A percentile compares a stretch with the other conserved stretches of the same genome.
These are phyloP conservation scores for Thalassiosira profunda DNA, from an alignment of 108 stramenopile genomes.

Conservation along the genomic window DNA sequence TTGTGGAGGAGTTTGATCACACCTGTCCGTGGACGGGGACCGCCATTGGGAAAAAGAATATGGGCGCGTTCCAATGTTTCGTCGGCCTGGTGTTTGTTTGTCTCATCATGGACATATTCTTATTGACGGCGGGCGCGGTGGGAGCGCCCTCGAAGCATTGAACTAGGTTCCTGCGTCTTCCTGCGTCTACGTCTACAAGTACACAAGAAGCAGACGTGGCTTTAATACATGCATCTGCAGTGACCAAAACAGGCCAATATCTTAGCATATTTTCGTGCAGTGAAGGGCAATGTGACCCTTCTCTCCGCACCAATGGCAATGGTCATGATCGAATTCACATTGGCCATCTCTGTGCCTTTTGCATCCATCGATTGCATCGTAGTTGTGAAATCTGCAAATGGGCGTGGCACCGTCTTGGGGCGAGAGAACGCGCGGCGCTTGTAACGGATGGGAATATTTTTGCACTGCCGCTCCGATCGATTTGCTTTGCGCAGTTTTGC, in stretches of 20 bases:
- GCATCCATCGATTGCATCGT: constrained; percentile 68
- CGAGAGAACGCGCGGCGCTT: constrained; percentile 69
- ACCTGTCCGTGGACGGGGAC: constrained; percentile 85
- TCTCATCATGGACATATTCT: constrained; percentile 61
- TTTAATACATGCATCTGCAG: too few species aligned
- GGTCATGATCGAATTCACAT: constrained; percentile 78
- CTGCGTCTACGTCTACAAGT: too few species aligned
- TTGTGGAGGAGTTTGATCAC: constrained; percentile 93
- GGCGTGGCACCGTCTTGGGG: constrained; percentile 61
- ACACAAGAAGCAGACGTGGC: too few species aligned
- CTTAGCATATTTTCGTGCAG: constrained; percentile 33
- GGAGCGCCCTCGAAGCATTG: too few species aligned
- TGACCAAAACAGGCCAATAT: too few species aligned
- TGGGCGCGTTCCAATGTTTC: constrained; percentile 77
- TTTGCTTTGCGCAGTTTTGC: constrained; percentile 3
- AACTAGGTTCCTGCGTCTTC: too few species aligned
- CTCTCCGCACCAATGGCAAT: constrained; percentile 80
- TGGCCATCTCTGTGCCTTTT: constrained; percentile 15
- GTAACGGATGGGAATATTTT: constrained; percentile 64
- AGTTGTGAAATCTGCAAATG: constrained; percentile 90
- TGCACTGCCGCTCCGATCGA: constrained; percentile 12
- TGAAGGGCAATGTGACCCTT: constrained; percentile 68
- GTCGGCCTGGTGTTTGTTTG: constrained; percentile 69
- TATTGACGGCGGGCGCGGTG: constrained; percentile 37
- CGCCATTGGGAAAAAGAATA: constrained; percentile 85